Conservation (phyloP, 2,329 filamentous ascomycete species). For the Ilyonectria destructans region DNA sequence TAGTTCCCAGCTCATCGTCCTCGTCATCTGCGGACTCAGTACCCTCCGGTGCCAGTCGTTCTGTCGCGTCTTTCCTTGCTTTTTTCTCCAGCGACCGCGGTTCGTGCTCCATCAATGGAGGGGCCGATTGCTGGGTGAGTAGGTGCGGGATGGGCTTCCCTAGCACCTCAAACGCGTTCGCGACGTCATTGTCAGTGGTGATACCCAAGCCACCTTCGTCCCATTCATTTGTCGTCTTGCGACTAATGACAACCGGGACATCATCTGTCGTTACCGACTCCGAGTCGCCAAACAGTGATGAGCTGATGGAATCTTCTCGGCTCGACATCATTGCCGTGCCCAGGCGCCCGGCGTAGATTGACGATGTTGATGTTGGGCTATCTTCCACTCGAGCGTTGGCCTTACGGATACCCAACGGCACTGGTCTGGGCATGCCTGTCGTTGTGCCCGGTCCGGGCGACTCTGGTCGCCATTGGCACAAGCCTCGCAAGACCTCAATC, state of each 20-base stretch:
- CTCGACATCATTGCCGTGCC: conserved; percentile 86
- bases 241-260: conserved; percentile 81
- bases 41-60: conserved; percentile 81
- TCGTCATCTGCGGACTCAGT: conserved; percentile 94
- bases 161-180: conserved; percentile 53
- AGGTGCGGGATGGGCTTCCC: conserved; percentile 68
- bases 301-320: conserved; percentile 90
- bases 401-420: conserved; percentile 77
- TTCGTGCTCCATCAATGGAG: conserved; percentile 71
- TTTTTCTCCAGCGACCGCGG: conserved; percentile 80
- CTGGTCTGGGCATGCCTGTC: conserved; percentile 69
- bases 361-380: conserved; percentile 87
- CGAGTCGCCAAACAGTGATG: conserved; percentile 89
- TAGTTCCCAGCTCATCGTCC: conserved; percentile 86
- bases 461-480: conserved; percentile 95
- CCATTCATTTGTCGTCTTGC: conserved; percentile 85
- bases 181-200: conserved; percentile 70
- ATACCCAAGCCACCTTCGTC: conserved; percentile 86
- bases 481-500: conserved; percentile 86
- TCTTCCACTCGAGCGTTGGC: conserved; percentile 78
- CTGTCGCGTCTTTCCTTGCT: conserved; percentile 81
- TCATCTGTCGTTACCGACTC: conserved; percentile 87
- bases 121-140: conserved; percentile 76
- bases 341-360: conserved; percentile 78
- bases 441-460: conserved; percentile 62